phyloP scores from a whole-genome alignment of 352 stramenopile species.

The Phytophthora cactorum region DNA sequence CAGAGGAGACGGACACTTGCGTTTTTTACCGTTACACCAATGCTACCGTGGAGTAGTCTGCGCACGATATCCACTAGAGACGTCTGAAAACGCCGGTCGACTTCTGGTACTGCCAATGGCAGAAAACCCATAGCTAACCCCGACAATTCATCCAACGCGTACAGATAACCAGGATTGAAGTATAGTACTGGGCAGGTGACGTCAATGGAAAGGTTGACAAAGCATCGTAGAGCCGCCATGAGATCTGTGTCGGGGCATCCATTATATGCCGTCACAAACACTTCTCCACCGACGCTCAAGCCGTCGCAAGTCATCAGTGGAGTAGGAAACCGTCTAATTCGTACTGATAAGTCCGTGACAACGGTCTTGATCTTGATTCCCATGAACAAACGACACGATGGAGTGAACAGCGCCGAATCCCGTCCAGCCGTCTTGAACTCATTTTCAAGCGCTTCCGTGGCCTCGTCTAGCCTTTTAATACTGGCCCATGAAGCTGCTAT shows the following conservation, averaged over 20 bases:
- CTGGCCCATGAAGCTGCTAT: conserved; percentile 23
- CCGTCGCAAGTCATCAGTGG: conserved; percentile 49
- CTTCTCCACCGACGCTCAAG: conserved; percentile 39
- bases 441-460: conserved; percentile 35
- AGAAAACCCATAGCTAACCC: conserved; percentile 38
- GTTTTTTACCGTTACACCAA: conserved; percentile 44
- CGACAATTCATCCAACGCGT: conserved; percentile 58
- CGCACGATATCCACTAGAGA: conserved; percentile 63
- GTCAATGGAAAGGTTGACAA: conserved; percentile 46
- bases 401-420: conserved; percentile 32
- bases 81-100: conserved; percentile 49
- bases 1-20: conserved; percentile 53
- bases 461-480: conserved; percentile 60
- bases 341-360: conserved; percentile 41
- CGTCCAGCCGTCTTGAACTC: conserved; percentile 27
- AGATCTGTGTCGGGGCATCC: conserved; percentile 23
- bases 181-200: conserved; percentile 46
- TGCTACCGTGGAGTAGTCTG: conserved; percentile 63
- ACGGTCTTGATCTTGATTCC: conserved; percentile 36
- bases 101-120: conserved; percentile 47
- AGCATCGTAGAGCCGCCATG: conserved; percentile 42
- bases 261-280: conserved; percentile 39
- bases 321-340: conserved; percentile 58
- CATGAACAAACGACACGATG: conserved; percentile 40
- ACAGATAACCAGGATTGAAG: conserved; percentile 64